A percentile compares a stretch with the other conserved stretches of the same genome.
phyloP scores from a whole-genome alignment of 2,329 filamentous ascomycete species.

The Clarireedia monteithiana region DNA sequence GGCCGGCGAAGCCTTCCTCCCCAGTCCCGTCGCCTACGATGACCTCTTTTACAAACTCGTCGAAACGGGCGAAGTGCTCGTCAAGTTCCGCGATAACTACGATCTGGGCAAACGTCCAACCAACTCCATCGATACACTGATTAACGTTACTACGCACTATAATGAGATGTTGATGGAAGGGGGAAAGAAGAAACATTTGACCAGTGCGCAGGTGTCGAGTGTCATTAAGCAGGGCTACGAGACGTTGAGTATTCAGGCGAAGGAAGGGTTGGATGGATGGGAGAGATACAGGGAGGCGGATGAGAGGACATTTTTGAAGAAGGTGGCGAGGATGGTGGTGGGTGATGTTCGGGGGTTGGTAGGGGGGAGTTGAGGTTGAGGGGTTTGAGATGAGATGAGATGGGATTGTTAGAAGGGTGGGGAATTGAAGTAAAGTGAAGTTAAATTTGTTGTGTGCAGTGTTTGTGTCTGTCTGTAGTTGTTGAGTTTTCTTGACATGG shows the following conservation, averaged over 20 bases:
- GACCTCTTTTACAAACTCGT: conserved; percentile 98
- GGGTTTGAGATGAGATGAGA: neutral
- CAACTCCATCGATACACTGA: conserved; percentile 75
- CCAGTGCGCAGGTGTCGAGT: conserved; percentile 74
- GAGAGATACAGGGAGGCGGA: conserved; percentile 82
- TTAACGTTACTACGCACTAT: conserved; percentile 80
- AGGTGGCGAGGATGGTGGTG: conserved; percentile 73
- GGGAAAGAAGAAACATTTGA: conserved; percentile 56
- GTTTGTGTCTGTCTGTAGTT: too few relatives aligned
- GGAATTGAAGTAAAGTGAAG: too few relatives aligned
- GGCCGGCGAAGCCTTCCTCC: conserved; percentile 83
- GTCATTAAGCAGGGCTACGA: conserved; percentile 97
- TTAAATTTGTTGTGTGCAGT: too few relatives aligned
- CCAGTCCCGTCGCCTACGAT: conserved; percentile 80
- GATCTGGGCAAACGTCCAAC: conserved; percentile 46
- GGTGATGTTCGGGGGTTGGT: conserved; percentile 48
- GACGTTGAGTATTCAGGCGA: conserved; percentile 83
- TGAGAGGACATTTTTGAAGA: conserved; percentile 77
- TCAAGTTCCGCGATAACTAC: conserved; percentile 77
- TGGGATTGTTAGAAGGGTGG: neutral
- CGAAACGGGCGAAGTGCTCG: conserved; percentile 76
- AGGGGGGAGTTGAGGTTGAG: conserved; percentile 13
- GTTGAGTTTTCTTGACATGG: too few relatives aligned
- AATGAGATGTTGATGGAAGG: conserved; percentile 66
- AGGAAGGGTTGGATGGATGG: conserved; percentile 80